Conservation (phyloP, 495 filamentous ascomycete genomes). For the Rusavskia elegans region DNA sequence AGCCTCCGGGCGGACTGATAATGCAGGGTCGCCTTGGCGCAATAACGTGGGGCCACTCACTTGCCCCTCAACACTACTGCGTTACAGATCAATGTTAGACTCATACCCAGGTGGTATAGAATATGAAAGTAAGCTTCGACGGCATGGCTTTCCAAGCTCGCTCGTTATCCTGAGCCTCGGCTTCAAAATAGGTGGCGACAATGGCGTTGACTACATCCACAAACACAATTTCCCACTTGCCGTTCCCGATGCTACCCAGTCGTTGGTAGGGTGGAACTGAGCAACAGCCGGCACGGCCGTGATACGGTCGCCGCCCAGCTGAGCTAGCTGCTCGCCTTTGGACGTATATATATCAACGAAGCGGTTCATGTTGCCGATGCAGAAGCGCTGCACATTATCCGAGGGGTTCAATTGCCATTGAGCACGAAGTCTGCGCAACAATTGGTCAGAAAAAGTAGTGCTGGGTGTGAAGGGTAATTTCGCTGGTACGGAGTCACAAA, state of each 20-base stretch:
- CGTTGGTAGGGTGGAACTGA: constrained; percentile 68
- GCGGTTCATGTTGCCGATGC: constrained; percentile 94
- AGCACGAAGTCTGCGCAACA: constrained; percentile 54
- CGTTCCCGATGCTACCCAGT: constrained; percentile 88
- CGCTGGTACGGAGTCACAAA: too few relatives aligned
- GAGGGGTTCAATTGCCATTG: constrained; percentile 77
- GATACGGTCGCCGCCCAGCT: constrained; percentile 75
- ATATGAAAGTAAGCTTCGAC: too few relatives aligned
- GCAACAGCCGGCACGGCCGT: constrained; percentile 89
- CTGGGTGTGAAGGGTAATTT: too few relatives aligned
- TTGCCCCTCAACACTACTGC: too few relatives aligned
- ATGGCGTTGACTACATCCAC: constrained; percentile 45
- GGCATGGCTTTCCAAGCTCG: too few relatives aligned
- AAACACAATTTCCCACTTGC: constrained; percentile 84
- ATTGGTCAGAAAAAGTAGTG: not conserved
- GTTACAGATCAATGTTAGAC: too few relatives aligned
- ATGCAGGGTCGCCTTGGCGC: too few relatives aligned
- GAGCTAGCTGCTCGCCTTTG: constrained; percentile 74
- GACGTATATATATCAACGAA: constrained; percentile 81
- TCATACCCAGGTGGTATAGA: too few relatives aligned
- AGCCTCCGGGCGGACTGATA: too few relatives aligned
- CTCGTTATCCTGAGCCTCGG: too few relatives aligned
- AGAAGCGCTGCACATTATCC: constrained; percentile 69
- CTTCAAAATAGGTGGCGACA: too few relatives aligned
- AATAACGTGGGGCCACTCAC: too few relatives aligned